These are phyloP conservation scores for Tritrichomonas musculus DNA, from an alignment of 208 protist species.

Conservation along the genomic window DNA sequence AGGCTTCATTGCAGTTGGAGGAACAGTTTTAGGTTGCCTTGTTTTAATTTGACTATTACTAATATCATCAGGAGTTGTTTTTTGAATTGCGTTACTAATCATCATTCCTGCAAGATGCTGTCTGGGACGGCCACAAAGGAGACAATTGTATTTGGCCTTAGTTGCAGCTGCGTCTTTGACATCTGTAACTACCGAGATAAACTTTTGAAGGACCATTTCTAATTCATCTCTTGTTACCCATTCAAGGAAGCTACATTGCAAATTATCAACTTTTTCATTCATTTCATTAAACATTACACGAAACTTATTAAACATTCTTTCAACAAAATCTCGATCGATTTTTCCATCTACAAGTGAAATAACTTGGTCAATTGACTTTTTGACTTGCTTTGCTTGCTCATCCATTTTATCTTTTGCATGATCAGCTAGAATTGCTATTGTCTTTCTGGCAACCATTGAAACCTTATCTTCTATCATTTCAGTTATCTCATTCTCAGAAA, in stretches of 20 bases:
- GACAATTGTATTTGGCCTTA: background rate
- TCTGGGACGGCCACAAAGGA: background rate
- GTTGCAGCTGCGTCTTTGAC: background rate
- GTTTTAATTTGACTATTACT: too few species aligned
- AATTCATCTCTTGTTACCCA: background rate
- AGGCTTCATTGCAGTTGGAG: too few species aligned
- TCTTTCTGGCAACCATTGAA: too few species aligned
- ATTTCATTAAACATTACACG: background rate
- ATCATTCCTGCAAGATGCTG: background rate
- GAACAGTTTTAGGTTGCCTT: too few species aligned
- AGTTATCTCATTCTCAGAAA: too few species aligned
- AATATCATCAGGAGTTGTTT: too few species aligned
- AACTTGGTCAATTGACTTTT: too few species aligned
- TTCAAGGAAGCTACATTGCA: background rate
- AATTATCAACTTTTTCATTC: background rate
- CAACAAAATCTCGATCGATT: background rate
- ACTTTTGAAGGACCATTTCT: background rate
- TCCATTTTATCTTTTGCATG: too few species aligned
- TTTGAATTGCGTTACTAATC: too few species aligned
- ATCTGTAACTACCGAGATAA: background rate
- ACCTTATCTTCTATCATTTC: too few species aligned
- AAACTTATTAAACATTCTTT: slow-evolving; percentile 5
- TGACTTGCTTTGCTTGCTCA: too few species aligned
- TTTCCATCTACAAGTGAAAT: background rate
- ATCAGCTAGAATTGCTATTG: too few species aligned